A percentile compares a stretch with the other conserved stretches of the same genome.
These are phyloP conservation scores for Trichoderma sp. DNA, from an alignment of 2,329 filamentous ascomycete species.

Conservation along the genomic window DNA sequence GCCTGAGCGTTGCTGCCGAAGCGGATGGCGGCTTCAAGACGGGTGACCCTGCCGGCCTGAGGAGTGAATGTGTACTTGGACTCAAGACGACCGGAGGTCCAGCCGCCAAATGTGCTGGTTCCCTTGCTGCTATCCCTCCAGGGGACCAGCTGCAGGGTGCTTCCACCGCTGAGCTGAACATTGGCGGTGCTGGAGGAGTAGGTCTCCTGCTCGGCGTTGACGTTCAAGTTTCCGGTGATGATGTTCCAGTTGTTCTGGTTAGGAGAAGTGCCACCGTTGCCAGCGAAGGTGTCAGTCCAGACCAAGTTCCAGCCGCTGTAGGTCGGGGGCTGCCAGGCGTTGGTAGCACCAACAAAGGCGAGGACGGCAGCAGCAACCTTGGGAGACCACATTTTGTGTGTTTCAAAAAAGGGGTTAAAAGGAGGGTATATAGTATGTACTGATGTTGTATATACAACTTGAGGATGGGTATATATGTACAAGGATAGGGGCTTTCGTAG, in stretches of 20 bases:
- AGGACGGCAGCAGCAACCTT: constrained; percentile 27
- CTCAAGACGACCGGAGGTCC: constrained; percentile 57
- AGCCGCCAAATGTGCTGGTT: constrained; percentile 33
- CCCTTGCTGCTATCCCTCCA: constrained; percentile 32
- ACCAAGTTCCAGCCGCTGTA: constrained; percentile 40
- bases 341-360: constrained; percentile 32
- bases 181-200: constrained; percentile 48
- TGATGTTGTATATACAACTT: constrained; percentile 10
- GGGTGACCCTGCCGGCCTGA: constrained; percentile 42
- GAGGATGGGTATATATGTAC: constrained; percentile 13
- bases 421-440: background rate
- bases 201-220: constrained; percentile 52
- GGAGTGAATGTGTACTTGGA: constrained; percentile 48
- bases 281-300: constrained; percentile 46
- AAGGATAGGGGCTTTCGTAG: background rate
- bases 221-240: constrained; percentile 39
- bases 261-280: constrained; percentile 34
- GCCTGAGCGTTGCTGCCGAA: constrained; percentile 42
- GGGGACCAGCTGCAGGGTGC: constrained; percentile 52
- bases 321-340: constrained; percentile 37
- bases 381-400: constrained; percentile 12
- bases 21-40: constrained; percentile 46
- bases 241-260: constrained; percentile 41
- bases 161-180: constrained; percentile 49
- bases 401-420: background rate